Evolutionary conservation across 176 grass and related monocot genomes (phyloP).

Genomic region (Eragrostis curvula): DNA sequence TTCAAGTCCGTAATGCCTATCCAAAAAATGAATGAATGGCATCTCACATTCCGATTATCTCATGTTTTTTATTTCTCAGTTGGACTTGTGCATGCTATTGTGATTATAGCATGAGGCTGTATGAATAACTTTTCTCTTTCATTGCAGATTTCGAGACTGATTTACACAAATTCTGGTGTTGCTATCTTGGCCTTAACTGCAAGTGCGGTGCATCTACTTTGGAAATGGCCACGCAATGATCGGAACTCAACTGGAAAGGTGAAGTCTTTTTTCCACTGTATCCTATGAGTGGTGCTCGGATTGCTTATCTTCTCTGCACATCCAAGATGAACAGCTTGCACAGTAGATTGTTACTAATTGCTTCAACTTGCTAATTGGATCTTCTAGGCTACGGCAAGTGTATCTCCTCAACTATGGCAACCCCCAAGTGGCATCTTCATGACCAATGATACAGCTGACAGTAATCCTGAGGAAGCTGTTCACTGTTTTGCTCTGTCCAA

Average conservation of each 20-base stretch:
- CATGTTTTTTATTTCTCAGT: slow-evolving; percentile 10
- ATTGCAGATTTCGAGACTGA: slow-evolving; percentile 89
- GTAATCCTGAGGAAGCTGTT: slow-evolving; percentile 89
- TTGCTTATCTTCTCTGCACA: slow-evolving; percentile 16
- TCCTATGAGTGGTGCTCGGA: not conserved
- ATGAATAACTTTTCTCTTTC: slow-evolving; percentile 7
- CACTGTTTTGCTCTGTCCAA: slow-evolving; percentile 99
- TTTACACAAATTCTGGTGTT: slow-evolving; percentile 97
- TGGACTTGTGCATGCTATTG: not conserved
- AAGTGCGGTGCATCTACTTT: slow-evolving; percentile 94
- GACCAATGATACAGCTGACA: slow-evolving; percentile 96
- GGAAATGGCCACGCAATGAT: slow-evolving; percentile 98
- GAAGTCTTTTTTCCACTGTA: slow-evolving; percentile 20
- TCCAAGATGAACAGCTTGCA: not conserved
- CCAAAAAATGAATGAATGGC: not conserved
- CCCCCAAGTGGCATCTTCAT: slow-evolving; percentile 93
- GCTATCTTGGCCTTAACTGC: slow-evolving; percentile 92
- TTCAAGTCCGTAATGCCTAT: slow-evolving; percentile 7
- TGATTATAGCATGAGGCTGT: slow-evolving; percentile 24
- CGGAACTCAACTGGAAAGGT: slow-evolving; percentile 91
- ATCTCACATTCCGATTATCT: not conserved
- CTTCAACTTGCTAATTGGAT: slow-evolving; percentile 40
- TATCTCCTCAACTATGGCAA: slow-evolving; percentile 92
- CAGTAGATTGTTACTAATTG: slow-evolving; percentile 36
- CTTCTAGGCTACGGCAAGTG: slow-evolving; percentile 77